phyloP scores from a whole-genome alignment of 2,329 filamentous ascomycete species.

The Beauveria brongniartii region DNA sequence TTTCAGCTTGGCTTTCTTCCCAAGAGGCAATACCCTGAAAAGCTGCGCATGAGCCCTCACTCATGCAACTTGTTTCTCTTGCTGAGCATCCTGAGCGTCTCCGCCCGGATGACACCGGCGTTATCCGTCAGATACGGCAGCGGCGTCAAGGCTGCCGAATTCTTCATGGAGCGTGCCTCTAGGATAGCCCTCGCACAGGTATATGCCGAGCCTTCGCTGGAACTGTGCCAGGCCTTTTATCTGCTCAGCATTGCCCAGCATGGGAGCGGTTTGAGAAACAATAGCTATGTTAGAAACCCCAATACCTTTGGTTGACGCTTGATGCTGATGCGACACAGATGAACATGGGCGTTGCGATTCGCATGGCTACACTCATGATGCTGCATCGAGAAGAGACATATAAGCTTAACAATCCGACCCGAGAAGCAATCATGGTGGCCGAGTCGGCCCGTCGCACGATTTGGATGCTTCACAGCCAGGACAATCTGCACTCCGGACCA shows the following conservation, averaged over 20 bases:
- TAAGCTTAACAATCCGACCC: conserved; percentile 30
- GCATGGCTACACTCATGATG: conserved; percentile 47
- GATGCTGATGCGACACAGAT: conserved; percentile 28
- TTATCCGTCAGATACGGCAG: conserved; percentile 40
- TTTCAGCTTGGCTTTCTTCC: conserved; percentile 54
- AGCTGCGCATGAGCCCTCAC: conserved; percentile 36
- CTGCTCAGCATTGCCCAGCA: conserved; percentile 51
- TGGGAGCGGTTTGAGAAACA: conserved; percentile 44
- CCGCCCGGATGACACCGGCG: conserved; percentile 44
- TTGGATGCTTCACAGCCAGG: conserved; percentile 53
- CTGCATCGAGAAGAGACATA: conserved; percentile 51
- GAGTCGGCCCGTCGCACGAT: conserved; percentile 50
- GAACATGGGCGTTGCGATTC: conserved; percentile 47
- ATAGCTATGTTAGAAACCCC: conserved; percentile 39
- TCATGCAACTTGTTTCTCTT: conserved; percentile 48
- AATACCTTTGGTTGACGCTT: neutral
- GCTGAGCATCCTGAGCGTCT: conserved; percentile 47
- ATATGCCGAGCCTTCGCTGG: conserved; percentile 44
- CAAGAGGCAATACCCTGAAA: conserved; percentile 40
- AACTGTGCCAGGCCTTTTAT: conserved; percentile 51
- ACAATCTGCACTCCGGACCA: conserved; percentile 47
- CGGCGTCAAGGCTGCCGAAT: conserved; percentile 43
- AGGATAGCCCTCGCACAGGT: conserved; percentile 40
- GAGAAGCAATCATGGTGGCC: conserved; percentile 37
- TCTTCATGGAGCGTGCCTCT: conserved; percentile 44